phyloP scores from a whole-genome alignment of 116 monocot genomes.

The Trichopus zeylanicus region DNA sequence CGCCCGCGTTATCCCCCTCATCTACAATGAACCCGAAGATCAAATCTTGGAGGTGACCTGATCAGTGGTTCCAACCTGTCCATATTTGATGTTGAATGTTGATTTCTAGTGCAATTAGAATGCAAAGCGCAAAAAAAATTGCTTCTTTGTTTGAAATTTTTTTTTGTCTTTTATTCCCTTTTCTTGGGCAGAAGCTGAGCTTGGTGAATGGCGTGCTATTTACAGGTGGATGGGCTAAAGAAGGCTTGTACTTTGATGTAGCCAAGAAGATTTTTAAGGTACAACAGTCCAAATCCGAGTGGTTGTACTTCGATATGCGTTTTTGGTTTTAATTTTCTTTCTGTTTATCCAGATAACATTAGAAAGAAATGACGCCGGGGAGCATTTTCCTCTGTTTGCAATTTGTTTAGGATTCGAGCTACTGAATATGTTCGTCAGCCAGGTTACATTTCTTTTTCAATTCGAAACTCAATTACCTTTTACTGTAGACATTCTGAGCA shows the following conservation, averaged over 20 bases:
- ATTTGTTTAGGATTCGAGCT: conserved; percentile 92
- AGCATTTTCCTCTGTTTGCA: conserved; percentile 80
- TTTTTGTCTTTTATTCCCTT: not conserved
- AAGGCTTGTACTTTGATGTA: conserved; percentile 62
- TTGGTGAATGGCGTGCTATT: conserved; percentile 88
- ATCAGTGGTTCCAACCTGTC: not conserved
- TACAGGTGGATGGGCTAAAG: conserved; percentile 81
- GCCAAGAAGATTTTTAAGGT: conserved; percentile 62
- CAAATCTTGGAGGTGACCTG: conserved; percentile 28
- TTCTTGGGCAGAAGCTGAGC: conserved; percentile 52
- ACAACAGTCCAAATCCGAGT: not conserved
- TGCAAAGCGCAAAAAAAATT: too few species aligned
- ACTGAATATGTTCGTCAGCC: conserved; percentile 59
- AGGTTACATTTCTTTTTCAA: conserved; percentile 29
- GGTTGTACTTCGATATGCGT: too few species aligned
- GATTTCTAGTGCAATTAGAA: too few species aligned
- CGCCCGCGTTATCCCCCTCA: conserved; percentile 68
- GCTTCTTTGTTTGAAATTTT: not conserved
- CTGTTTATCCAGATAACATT: conserved; percentile 34
- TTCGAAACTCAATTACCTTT: not conserved
- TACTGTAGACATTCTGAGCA: not conserved
- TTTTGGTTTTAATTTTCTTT: not conserved
- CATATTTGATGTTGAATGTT: too few species aligned
- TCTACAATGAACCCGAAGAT: conserved; percentile 67
- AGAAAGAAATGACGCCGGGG: conserved; percentile 77